Evolutionary conservation across 495 filamentous ascomycete genomes (phyloP).

Genomic region (Penicillium nucicola): DNA sequence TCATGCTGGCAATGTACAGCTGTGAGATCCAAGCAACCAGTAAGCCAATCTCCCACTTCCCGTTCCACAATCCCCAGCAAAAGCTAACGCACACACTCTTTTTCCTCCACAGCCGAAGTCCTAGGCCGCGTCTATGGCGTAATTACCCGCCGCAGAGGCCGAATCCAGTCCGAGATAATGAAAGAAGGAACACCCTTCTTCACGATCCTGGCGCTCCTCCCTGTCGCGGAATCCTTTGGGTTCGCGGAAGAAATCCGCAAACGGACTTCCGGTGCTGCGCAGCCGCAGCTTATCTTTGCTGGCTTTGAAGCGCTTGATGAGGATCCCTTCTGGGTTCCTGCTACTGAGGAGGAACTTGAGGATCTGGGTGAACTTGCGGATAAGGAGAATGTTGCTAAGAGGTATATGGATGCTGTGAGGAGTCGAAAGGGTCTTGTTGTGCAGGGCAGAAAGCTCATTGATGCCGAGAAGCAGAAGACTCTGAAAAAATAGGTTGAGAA

Average conservation of each 20-base stretch:
- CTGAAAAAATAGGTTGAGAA: constrained; percentile 69
- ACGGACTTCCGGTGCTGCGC: constrained; percentile 83
- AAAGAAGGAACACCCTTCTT: constrained; percentile 97
- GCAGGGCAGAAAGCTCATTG: constrained; percentile 73
- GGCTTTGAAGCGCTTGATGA: constrained; percentile 87
- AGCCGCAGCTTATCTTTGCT: constrained; percentile 88
- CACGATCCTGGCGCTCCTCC: constrained; percentile 80
- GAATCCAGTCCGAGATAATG: constrained; percentile 83
- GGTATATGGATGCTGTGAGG: constrained; percentile 89
- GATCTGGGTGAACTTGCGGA: constrained; percentile 93
- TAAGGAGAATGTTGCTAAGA: constrained; percentile 90
- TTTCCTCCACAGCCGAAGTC: constrained; percentile 76
- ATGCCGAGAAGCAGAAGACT: constrained; percentile 99
- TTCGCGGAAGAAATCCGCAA: constrained; percentile 96
- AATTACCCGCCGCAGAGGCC: constrained; percentile 84
- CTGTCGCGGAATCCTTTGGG: constrained; percentile 92
- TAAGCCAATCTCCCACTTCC: constrained; percentile 43
- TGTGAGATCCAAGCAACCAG: constrained; percentile 95
- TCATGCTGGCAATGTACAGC: constrained; percentile 97
- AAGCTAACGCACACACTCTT: constrained; percentile 17
- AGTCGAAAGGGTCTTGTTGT: constrained; percentile 83
- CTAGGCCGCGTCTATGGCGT: constrained; percentile 93
- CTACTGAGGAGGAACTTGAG: constrained; percentile 94
- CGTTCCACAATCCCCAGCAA: background rate
- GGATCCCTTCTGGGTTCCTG: constrained; percentile 97